A percentile compares a stretch with the other conserved stretches of the same genome.
Conservation (phyloP, 192 early-diverging fungal species). For the Fimicolochytrium jonesii region DNA sequence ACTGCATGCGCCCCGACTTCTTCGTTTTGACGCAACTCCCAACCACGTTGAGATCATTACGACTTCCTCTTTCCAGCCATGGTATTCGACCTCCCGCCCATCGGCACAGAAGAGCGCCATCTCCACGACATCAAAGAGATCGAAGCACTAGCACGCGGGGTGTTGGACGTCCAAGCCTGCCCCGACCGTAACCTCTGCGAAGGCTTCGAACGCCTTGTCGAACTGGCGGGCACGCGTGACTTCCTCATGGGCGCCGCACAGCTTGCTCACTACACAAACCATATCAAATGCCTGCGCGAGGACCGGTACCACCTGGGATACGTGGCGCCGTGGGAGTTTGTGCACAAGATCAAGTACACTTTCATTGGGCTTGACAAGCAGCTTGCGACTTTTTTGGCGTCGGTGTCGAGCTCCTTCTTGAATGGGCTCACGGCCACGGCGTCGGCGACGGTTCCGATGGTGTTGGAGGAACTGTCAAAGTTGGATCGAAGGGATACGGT, state of each 20-base stretch:
- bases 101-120: constrained; percentile 19
- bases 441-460: too few species aligned
- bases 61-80: too few species aligned
- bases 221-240: constrained; percentile 33
- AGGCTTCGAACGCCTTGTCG: constrained; percentile 32
- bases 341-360: neutral
- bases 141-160: constrained; percentile 21
- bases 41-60: too few species aligned
- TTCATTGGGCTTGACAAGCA: neutral
- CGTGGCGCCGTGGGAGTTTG: constrained; percentile 17
- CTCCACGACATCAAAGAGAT: constrained; percentile 27
- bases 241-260: constrained; percentile 21
- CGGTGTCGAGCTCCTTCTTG: neutral
- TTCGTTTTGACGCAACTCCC: too few species aligned
- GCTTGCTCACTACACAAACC: constrained; percentile 24
- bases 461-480: too few species aligned
- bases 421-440: too few species aligned
- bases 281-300: constrained; percentile 23
- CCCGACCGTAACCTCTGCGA: constrained; percentile 21
- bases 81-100: constrained; percentile 4
- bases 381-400: neutral
- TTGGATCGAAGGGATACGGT: too few species aligned
- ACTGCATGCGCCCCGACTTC: too few species aligned
- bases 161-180: constrained; percentile 19
- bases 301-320: constrained; percentile 21